Percentiles rank a stretch among this genome's conserved stretches.
phyloP scores from a whole-genome alignment of 805 yeast genomes.

The Kockiozyma suomiensis region DNA sequence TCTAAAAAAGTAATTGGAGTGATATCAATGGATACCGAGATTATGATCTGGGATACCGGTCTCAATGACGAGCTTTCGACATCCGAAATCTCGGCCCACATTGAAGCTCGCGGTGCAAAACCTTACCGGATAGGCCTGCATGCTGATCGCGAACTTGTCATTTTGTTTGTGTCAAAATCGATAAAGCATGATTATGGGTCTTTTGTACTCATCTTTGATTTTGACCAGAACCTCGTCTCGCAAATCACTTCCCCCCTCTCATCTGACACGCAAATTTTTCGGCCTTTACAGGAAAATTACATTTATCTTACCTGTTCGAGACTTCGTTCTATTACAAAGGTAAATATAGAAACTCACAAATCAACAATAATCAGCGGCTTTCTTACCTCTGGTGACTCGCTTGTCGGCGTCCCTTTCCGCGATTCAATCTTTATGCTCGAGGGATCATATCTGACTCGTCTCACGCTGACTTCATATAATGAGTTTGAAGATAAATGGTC shows the following conservation, averaged over 20 bases:
- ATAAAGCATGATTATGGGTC: constrained; percentile 23
- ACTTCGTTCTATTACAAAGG: constrained; percentile 27
- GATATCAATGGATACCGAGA: constrained; percentile 25
- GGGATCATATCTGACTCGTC: constrained; percentile 32
- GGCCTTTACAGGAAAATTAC: constrained; percentile 23
- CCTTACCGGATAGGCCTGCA: constrained; percentile 20
- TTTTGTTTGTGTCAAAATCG: constrained; percentile 21
- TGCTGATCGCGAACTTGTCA: constrained; percentile 22
- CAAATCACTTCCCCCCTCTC: constrained; percentile 15
- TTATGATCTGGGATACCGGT: constrained; percentile 33
- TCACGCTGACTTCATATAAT: constrained; percentile 28
- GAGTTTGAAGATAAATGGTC: constrained; percentile 28
- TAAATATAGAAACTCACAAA: constrained; percentile 17
- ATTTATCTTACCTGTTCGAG: constrained; percentile 33
- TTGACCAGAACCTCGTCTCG: constrained; percentile 27
- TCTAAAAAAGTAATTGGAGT: constrained; percentile 24
- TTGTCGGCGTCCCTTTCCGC: constrained; percentile 33
- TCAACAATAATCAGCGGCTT: constrained; percentile 25
- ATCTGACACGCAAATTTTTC: constrained; percentile 18
- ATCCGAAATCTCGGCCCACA: neutral
- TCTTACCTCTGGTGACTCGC: constrained; percentile 31
- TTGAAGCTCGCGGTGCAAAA: constrained; percentile 3
- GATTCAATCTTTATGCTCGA: constrained; percentile 34
- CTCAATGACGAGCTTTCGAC: constrained; percentile 26
- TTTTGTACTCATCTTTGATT: constrained; percentile 19